These are phyloP conservation scores for Chaetomium strumarium DNA, from an alignment of 2,329 filamentous ascomycete genomes.

Conservation along the genomic window DNA sequence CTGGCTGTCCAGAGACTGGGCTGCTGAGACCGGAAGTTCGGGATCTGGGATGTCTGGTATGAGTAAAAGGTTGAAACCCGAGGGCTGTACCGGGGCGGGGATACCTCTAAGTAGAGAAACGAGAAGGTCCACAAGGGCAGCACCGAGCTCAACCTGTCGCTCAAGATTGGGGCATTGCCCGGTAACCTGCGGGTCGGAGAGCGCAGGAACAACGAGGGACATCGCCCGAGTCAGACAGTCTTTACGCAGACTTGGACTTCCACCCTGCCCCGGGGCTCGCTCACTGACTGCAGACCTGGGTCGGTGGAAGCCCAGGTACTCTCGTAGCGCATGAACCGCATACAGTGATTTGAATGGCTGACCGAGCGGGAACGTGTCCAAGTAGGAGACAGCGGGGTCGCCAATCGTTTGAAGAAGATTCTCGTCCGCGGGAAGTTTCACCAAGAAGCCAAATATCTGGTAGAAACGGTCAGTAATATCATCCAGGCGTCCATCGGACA, in stretches of 20 bases:
- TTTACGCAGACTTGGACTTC: slow-evolving; percentile 23
- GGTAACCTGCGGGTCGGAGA: slow-evolving; percentile 52
- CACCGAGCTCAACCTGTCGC: slow-evolving; percentile 44
- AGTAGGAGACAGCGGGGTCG: slow-evolving; percentile 45
- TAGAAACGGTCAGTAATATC: background rate
- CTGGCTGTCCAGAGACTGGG: slow-evolving; percentile 23
- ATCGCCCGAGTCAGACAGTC: slow-evolving; percentile 41
- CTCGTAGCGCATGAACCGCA: slow-evolving; percentile 59
- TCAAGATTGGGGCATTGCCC: slow-evolving; percentile 38
- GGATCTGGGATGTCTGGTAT: slow-evolving; percentile 24
- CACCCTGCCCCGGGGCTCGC: slow-evolving; percentile 21
- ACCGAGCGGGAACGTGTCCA: slow-evolving; percentile 60
- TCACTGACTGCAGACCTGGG: background rate
- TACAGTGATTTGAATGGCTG: slow-evolving; percentile 71
- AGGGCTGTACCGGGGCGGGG: background rate
- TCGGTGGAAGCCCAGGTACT: slow-evolving; percentile 47
- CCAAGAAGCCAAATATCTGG: slow-evolving; percentile 66
- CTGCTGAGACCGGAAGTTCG: slow-evolving; percentile 15
- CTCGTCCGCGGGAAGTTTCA: slow-evolving; percentile 62
- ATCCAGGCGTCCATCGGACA: background rate
- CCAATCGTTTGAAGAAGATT: slow-evolving; percentile 56
- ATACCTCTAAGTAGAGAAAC: slow-evolving; percentile 50
- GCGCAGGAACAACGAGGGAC: slow-evolving; percentile 51
- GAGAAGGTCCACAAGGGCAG: slow-evolving; percentile 52
- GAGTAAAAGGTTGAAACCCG: slow-evolving; percentile 23